Conservation (phyloP, 2,329 filamentous ascomycete genomes). For the Cladosporium cucumerinum region DNA sequence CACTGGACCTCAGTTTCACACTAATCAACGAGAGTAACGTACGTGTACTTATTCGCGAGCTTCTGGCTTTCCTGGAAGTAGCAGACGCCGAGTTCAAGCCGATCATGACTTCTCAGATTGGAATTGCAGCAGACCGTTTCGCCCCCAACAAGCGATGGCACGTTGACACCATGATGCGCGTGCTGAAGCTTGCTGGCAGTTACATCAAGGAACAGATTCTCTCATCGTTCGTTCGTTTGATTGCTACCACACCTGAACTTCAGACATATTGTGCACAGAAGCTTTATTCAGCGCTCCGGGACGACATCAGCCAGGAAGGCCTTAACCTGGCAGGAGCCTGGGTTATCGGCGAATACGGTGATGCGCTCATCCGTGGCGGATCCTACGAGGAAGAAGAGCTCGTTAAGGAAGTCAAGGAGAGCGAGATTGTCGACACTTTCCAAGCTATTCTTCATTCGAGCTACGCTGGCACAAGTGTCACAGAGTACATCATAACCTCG, state of each 20-base stretch:
- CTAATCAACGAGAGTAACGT: constrained; percentile 97
- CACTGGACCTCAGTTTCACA: constrained; percentile 96
- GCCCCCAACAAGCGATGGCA: constrained; percentile 98
- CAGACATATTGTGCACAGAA: constrained; percentile 98
- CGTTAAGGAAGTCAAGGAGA: constrained; percentile 76
- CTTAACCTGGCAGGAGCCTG: constrained; percentile 89
- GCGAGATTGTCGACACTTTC: constrained; percentile 90
- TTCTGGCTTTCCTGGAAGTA: constrained; percentile 92
- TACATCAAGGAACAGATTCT: constrained; percentile 98
- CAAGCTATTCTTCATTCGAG: constrained; percentile 88
- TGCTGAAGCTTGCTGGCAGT: constrained; percentile 89
- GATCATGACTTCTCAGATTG: constrained; percentile 96
- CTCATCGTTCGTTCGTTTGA: constrained; percentile 91
- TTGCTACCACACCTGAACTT: constrained; percentile 88
- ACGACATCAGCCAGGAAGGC: constrained; percentile 96
- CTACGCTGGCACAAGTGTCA: constrained; percentile 85
- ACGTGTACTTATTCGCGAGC: constrained; percentile 84
- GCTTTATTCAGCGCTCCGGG: constrained; percentile 83
- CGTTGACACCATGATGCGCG: constrained; percentile 93
- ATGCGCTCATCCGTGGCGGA: constrained; percentile 80
- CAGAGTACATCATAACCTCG: constrained; percentile 93
- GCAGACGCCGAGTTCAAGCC: constrained; percentile 99
- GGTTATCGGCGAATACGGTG: constrained; percentile 97
- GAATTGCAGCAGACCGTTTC: constrained; percentile 92
- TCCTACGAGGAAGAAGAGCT: constrained; percentile 93